phyloP scores from a whole-genome alignment of 2,329 filamentous ascomycete genomes.

The Diaporthe citriasiana region DNA sequence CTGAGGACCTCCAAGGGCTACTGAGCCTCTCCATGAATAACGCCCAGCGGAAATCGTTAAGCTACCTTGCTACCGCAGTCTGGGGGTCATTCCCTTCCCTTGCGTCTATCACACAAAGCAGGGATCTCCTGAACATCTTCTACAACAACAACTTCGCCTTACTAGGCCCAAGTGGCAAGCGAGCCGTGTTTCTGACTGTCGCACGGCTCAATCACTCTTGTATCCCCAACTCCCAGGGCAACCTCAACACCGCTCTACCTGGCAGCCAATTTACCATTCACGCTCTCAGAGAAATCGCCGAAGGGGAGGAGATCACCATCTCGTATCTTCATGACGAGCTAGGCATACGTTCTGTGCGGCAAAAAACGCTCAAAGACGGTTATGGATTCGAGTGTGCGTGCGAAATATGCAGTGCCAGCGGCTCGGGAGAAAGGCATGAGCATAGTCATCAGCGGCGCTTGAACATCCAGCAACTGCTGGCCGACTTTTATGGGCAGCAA shows the following conservation, averaged over 20 bases:
- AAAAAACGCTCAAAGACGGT: not conserved
- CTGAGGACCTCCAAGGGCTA: not conserved
- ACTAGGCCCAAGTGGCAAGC: not conserved
- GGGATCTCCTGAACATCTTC: conserved; percentile 6
- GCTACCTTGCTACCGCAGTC: not conserved
- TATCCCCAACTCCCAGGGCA: conserved; percentile 2
- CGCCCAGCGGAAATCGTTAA: conserved; percentile 2
- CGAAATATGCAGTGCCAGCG: not conserved
- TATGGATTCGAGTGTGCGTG: conserved; percentile 20
- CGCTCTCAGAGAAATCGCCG: not conserved
- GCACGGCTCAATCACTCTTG: conserved; percentile 11
- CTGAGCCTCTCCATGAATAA: conserved; percentile 1
- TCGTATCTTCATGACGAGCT: conserved; percentile 12
- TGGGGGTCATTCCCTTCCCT: conserved; percentile 5
- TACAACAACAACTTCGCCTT: conserved; percentile 19
- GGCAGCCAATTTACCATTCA: conserved; percentile 9
- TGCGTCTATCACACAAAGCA: not conserved
- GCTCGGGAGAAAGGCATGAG: not conserved
- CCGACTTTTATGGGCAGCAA: not conserved
- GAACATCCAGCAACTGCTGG: not conserved
- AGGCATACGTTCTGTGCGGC: not conserved
- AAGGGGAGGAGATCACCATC: conserved; percentile 18
- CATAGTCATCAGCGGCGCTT: conserved; percentile 5
- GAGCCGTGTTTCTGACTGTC: conserved; percentile 1
- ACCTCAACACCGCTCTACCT: conserved; percentile 7